Percentiles rank a stretch among this genome's conserved stretches.
These are phyloP conservation scores for Pythium scleroteichum DNA, from an alignment of 352 stramenopile species.

Conservation along the genomic window DNA sequence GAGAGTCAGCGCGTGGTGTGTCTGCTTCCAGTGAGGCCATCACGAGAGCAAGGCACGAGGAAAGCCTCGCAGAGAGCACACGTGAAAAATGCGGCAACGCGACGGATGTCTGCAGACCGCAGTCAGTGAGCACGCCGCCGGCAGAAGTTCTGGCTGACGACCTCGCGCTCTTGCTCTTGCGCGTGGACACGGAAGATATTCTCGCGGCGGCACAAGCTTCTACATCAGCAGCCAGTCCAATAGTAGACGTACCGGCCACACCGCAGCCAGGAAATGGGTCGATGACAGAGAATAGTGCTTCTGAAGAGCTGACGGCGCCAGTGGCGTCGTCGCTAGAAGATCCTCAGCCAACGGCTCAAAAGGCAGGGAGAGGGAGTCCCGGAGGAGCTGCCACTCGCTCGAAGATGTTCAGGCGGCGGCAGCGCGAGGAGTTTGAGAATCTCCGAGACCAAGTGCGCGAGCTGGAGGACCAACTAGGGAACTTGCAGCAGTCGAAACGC, in stretches of 20 bases:
- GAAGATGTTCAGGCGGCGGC: conserved; percentile 15
- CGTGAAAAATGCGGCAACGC: not conserved
- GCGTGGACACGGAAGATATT: conserved; percentile 1
- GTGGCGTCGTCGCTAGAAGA: no score
- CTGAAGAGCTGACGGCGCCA: no score
- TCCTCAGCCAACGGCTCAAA: not conserved
- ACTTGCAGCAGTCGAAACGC: conserved; percentile 1
- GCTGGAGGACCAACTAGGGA: conserved; percentile 30
- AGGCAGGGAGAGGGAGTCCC: not conserved
- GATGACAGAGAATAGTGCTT: no score
- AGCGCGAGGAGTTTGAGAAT: conserved; percentile 34
- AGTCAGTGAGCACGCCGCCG: not conserved
- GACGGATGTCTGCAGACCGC: not conserved
- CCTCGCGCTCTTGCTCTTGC: not conserved
- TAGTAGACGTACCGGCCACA: no score
- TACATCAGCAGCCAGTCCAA: not conserved
- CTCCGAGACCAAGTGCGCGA: conserved; percentile 32
- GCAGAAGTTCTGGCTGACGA: not conserved
- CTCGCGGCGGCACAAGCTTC: not conserved
- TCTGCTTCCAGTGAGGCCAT: no score
- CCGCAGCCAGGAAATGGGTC: no score
- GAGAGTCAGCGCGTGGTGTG: no score
- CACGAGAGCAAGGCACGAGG: no score
- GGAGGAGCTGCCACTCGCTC: not conserved
- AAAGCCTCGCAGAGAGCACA: not conserved